Evolutionary conservation across 1,139 yeast genomes (phyloP).

Genomic region (Blastobotrys arbuscula): DNA sequence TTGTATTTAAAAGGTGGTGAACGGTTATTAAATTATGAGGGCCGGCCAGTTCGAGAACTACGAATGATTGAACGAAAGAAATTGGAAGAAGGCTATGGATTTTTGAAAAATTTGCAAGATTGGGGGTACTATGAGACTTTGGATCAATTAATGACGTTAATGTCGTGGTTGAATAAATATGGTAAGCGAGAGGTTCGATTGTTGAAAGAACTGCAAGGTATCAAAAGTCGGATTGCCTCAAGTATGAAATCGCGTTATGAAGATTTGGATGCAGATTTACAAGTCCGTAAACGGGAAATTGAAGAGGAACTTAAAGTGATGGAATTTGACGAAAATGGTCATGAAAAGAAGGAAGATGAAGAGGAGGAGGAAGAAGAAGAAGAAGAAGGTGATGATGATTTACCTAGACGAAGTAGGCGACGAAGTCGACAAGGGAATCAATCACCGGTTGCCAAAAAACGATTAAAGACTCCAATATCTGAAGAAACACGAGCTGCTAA

Average conservation of each 20-base stretch:
- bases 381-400: slow-evolving; percentile 8
- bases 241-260: slow-evolving; percentile 55
- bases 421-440: slow-evolving; percentile 4
- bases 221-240: slow-evolving; percentile 47
- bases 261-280: slow-evolving; percentile 38
- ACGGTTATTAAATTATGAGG: slow-evolving; percentile 24
- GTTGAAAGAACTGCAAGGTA: slow-evolving; percentile 49
- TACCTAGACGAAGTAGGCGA: slow-evolving; percentile 12
- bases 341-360: slow-evolving; percentile 6
- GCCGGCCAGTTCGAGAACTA: slow-evolving; percentile 21
- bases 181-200: slow-evolving; percentile 72
- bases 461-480: slow-evolving; percentile 12
- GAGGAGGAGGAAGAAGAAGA: slow-evolving; percentile 17
- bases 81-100: slow-evolving; percentile 60
- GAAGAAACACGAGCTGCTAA: slow-evolving; percentile 15
- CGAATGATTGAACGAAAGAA: slow-evolving; percentile 48
- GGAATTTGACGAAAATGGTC: slow-evolving; percentile 21
- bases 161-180: slow-evolving; percentile 66
- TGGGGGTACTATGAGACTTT: slow-evolving; percentile 72
- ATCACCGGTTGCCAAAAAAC: slow-evolving; percentile 7
- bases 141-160: slow-evolving; percentile 51
- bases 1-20: slow-evolving; percentile 10
- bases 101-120: slow-evolving; percentile 45
- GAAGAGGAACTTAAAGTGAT: slow-evolving; percentile 22
- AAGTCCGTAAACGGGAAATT: slow-evolving; percentile 22